A percentile compares a stretch with the other conserved stretches of the same genome.
These are phyloP conservation scores for Apiospora sp. DNA, from an alignment of 2,329 filamentous ascomycete genomes.

Conservation along the genomic window DNA sequence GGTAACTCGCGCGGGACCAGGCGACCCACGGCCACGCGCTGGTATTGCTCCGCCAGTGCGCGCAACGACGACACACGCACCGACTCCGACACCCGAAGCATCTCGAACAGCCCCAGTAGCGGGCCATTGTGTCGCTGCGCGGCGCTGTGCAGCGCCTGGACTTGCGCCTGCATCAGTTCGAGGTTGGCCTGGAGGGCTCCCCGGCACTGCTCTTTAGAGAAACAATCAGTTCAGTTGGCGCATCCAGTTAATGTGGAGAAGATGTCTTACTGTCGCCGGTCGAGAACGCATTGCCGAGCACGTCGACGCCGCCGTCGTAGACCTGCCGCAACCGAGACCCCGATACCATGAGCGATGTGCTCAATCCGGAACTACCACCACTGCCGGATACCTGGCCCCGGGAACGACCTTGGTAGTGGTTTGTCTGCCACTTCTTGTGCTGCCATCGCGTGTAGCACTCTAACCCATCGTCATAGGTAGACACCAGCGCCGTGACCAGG, in stretches of 20 bases:
- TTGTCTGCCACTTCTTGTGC: slow-evolving; percentile 40
- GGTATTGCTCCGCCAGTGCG: slow-evolving; percentile 47
- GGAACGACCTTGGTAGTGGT: slow-evolving; percentile 42
- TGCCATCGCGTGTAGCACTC: slow-evolving; percentile 48
- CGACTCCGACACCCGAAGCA: slow-evolving; percentile 45
- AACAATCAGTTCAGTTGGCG: neutral
- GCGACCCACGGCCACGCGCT: slow-evolving; percentile 42
- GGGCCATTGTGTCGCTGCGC: slow-evolving; percentile 31
- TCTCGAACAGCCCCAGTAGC: slow-evolving; percentile 45
- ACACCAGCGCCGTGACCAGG: slow-evolving; percentile 41
- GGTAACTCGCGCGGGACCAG: slow-evolving; percentile 38
- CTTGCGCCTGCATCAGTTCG: slow-evolving; percentile 38
- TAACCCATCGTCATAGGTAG: slow-evolving; percentile 42
- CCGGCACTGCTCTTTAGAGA: slow-evolving; percentile 39
- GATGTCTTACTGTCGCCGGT: slow-evolving; percentile 45
- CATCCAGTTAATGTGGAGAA: neutral
- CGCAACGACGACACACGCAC: slow-evolving; percentile 42
- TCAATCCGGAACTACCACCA: slow-evolving; percentile 43
- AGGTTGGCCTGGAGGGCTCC: slow-evolving; percentile 40
- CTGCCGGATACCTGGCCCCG: slow-evolving; percentile 25
- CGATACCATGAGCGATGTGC: slow-evolving; percentile 45
- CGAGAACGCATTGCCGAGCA: slow-evolving; percentile 46
- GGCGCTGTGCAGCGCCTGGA: slow-evolving; percentile 39
- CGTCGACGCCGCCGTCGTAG: slow-evolving; percentile 43
- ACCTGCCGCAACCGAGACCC: slow-evolving; percentile 41